phyloP scores from a whole-genome alignment of 352 stramenopile species.

The Pythium aphanidermatum region DNA sequence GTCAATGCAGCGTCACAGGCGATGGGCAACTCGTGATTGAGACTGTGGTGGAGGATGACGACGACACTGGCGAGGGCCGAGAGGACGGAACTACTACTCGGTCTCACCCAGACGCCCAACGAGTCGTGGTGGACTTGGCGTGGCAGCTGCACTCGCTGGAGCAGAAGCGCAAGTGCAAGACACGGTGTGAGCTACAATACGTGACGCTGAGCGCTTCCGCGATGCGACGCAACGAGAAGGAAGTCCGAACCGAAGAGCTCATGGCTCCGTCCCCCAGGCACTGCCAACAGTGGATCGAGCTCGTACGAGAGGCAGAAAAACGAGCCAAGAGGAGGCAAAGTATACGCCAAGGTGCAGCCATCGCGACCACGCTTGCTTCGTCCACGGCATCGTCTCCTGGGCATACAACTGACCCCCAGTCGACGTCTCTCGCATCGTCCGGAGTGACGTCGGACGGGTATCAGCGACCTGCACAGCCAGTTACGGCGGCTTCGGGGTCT shows the following conservation, averaged over 20 bases:
- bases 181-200: slow-evolving; percentile 49
- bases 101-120: not conserved
- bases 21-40: slow-evolving; percentile 30
- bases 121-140: slow-evolving; percentile 34
- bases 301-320: slow-evolving; percentile 34
- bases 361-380: slow-evolving; percentile 1
- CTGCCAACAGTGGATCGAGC: slow-evolving; percentile 54
- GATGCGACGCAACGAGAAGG: slow-evolving; percentile 1
- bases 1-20: slow-evolving; percentile 33
- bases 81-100: slow-evolving; percentile 10
- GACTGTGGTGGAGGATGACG: slow-evolving; percentile 23
- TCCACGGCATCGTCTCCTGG: slow-evolving; percentile 4
- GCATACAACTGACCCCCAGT: no score
- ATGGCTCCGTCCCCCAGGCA: slow-evolving; percentile 65
- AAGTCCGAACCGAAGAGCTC: slow-evolving; percentile 37
- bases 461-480: no score
- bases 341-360: slow-evolving; percentile 18
- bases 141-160: slow-evolving; percentile 38
- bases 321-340: slow-evolving; percentile 29
- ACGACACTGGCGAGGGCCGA: slow-evolving; percentile 1
- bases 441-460: not conserved
- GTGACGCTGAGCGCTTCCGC: slow-evolving; percentile 9
- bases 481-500: no score
- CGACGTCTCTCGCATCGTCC: not conserved
- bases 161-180: slow-evolving; percentile 52